Percentiles rank a stretch among this genome's conserved stretches.
phyloP scores from a whole-genome alignment of 2,329 filamentous ascomycete genomes.

The Penicillium sp. region DNA sequence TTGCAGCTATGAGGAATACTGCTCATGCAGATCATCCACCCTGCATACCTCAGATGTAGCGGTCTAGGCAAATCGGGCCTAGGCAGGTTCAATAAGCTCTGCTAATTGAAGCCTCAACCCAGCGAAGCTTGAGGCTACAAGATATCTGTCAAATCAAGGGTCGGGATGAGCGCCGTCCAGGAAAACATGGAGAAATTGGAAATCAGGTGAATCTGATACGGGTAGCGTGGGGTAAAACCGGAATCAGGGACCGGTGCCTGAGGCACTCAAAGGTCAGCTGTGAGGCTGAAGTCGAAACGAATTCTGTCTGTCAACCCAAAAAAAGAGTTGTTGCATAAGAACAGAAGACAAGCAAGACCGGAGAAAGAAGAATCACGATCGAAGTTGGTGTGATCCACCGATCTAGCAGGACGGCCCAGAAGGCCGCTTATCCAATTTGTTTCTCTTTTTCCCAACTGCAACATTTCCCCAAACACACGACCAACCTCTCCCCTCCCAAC shows the following conservation, averaged over 20 bases:
- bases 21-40: conserved; percentile 1
- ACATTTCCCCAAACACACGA: conserved; percentile 16
- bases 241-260: background rate
- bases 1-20: background rate
- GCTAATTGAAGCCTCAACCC: background rate
- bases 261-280: background rate
- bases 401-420: conserved; percentile 13
- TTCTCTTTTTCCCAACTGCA: conserved; percentile 27
- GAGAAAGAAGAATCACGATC: background rate
- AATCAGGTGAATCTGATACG: background rate
- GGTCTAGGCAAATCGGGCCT: conserved; percentile 1
- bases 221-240: conserved; percentile 5
- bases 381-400: conserved; percentile 10
- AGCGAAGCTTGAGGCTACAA: background rate
- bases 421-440: conserved; percentile 25
- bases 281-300: background rate
- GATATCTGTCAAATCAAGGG: background rate
- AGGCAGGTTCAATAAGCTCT: background rate
- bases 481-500: conserved; percentile 3
- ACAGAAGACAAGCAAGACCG: background rate
- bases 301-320: background rate
- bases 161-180: background rate
- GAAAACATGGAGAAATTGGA: background rate
- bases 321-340: background rate
- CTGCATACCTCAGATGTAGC: conserved; percentile 4